Evolutionary conservation across 176 grass and related monocot genomes (phyloP).

Genomic region (Avena eriantha): DNA sequence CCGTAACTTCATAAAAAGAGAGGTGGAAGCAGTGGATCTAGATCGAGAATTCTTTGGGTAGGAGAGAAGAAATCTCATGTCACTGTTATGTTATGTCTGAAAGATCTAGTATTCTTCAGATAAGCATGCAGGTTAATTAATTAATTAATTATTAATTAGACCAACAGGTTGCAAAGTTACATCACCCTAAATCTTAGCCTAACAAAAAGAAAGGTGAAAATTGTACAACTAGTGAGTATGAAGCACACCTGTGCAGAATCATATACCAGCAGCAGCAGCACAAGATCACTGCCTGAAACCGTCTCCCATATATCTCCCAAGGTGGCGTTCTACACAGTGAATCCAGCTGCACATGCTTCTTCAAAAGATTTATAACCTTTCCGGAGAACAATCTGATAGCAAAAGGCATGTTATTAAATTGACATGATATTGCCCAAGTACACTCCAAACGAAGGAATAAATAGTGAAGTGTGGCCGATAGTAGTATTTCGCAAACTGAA

Average conservation of each 20-base stretch:
- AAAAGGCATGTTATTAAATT: slow-evolving; percentile 22
- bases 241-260: slow-evolving; percentile 72
- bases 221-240: slow-evolving; percentile 15
- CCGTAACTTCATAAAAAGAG: too few species aligned
- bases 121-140: too few species aligned
- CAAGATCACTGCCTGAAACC: slow-evolving; percentile 69
- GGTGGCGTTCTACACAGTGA: slow-evolving; percentile 73
- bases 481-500: neutral
- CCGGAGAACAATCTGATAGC: slow-evolving; percentile 72
- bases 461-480: too few species aligned
- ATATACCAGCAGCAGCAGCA: slow-evolving; percentile 80
- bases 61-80: too few species aligned
- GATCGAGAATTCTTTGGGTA: too few species aligned
- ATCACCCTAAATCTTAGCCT: neutral
- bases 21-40: too few species aligned
- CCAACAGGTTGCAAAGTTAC: neutral
- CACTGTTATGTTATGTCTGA: too few species aligned
- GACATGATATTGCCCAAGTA: slow-evolving; percentile 2
- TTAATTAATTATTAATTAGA: too few species aligned
- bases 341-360: slow-evolving; percentile 70
- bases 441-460: neutral
- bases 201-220: slow-evolving; percentile 10
- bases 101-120: too few species aligned
- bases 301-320: slow-evolving; percentile 83
- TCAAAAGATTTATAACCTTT: slow-evolving; percentile 80